Evolutionary conservation across 345 rosid genomes (phyloP).

Genomic region (Crucihimalaya himalaica): DNA sequence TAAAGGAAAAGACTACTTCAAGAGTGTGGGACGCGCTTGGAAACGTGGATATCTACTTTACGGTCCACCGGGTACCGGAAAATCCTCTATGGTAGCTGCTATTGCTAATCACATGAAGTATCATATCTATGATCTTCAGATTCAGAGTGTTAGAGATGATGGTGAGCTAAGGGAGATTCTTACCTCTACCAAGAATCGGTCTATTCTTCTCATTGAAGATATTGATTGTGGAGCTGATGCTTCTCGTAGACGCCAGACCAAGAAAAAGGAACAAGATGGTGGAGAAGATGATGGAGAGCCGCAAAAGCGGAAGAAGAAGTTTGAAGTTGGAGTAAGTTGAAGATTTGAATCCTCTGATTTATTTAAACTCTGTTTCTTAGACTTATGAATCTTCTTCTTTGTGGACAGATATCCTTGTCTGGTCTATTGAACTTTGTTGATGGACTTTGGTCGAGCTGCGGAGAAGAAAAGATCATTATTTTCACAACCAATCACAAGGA

Average conservation of each 20-base stretch:
- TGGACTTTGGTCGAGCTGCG: conserved; percentile 43
- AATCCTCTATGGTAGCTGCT: conserved; percentile 45
- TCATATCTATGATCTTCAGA: conserved; percentile 42
- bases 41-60: conserved; percentile 44
- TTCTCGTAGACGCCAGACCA: conserved; percentile 33
- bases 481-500: conserved; percentile 43
- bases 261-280: conserved; percentile 9
- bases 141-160: conserved; percentile 42
- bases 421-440: conserved; percentile 42
- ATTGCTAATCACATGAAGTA: conserved; percentile 47
- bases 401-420: conserved; percentile 29
- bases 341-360: neutral
- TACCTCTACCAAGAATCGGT: conserved; percentile 39
- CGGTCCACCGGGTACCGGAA: conserved; percentile 43
- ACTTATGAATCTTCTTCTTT: neutral
- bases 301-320: conserved; percentile 31
- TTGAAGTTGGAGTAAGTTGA: conserved; percentile 32
- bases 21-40: conserved; percentile 43
- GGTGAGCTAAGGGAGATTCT: conserved; percentile 40
- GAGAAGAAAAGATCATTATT: conserved; percentile 40
- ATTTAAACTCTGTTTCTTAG: neutral
- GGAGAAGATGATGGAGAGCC: neutral
- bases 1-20: conserved; percentile 40
- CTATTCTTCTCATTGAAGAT: conserved; percentile 44
- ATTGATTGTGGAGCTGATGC: conserved; percentile 43